These are phyloP conservation scores for Exophiala calicioides DNA, from an alignment of 2,329 filamentous ascomycete genomes.

Conservation along the genomic window DNA sequence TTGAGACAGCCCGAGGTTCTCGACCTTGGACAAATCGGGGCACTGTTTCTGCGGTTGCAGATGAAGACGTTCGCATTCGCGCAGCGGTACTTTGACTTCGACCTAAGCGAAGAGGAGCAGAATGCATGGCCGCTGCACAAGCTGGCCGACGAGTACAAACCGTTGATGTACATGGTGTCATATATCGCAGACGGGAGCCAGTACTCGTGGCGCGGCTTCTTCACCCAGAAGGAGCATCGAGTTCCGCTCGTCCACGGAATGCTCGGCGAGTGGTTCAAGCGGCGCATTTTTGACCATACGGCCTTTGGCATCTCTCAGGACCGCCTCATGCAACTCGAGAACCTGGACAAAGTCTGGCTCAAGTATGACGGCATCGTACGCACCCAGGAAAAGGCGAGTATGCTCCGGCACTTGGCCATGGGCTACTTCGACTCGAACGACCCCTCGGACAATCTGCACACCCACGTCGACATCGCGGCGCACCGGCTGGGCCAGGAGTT, in stretches of 20 bases:
- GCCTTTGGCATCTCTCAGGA: constrained; percentile 15
- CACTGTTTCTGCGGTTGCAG: constrained; percentile 22
- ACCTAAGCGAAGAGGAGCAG: constrained; percentile 15
- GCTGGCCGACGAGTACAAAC: constrained; percentile 8
- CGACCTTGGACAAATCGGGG: constrained; percentile 19
- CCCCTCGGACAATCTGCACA: not conserved
- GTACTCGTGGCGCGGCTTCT: constrained; percentile 26
- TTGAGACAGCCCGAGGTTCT: constrained; percentile 5
- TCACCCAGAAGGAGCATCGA: constrained; percentile 24
- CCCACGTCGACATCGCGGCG: constrained; percentile 5
- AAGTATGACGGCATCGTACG: constrained; percentile 28
- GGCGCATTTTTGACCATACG: constrained; percentile 28
- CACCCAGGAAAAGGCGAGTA: constrained; percentile 19
- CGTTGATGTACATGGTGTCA: constrained; percentile 11
- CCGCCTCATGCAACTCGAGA: constrained; percentile 12
- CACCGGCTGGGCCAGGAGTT: constrained; percentile 10
- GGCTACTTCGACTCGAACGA: not conserved
- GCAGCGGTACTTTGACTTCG: constrained; percentile 19
- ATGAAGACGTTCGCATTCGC: constrained; percentile 17
- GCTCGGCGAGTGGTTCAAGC: constrained; percentile 23
- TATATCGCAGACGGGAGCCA: constrained; percentile 22
- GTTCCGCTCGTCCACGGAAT: constrained; percentile 24
- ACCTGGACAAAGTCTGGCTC: constrained; percentile 24
- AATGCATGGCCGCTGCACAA: constrained; percentile 23
- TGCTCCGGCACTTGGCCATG: constrained; percentile 7